A percentile compares a stretch with the other conserved stretches of the same genome.
These are phyloP conservation scores for Millerozyma miso DNA, from an alignment of 805 yeast genomes.

Conservation along the genomic window DNA sequence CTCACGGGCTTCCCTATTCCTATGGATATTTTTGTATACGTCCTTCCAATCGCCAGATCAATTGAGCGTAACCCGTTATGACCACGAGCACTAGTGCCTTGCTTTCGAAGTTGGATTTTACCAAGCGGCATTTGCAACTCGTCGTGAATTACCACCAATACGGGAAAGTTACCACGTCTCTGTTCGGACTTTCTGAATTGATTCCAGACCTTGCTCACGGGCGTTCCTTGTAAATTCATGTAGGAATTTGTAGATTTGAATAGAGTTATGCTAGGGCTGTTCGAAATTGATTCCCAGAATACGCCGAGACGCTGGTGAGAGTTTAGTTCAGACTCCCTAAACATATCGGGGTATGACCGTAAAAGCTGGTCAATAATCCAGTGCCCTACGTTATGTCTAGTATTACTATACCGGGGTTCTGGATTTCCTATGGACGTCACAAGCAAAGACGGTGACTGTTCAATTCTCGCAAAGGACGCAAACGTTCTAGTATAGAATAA, in stretches of 20 bases:
- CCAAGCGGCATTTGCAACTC: slow-evolving; percentile 71
- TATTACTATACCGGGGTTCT: slow-evolving; percentile 50
- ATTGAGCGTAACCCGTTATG: slow-evolving; percentile 80
- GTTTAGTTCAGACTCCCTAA: slow-evolving; percentile 15
- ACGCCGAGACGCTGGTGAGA: slow-evolving; percentile 20
- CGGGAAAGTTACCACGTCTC: slow-evolving; percentile 22
- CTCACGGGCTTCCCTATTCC: slow-evolving; percentile 72
- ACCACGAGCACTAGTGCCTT: slow-evolving; percentile 65
- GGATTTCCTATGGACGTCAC: slow-evolving; percentile 76
- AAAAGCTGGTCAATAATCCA: slow-evolving; percentile 32
- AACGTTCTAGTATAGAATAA: neutral
- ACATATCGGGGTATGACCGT: neutral
- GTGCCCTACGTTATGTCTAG: slow-evolving; percentile 82
- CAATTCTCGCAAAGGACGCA: neutral
- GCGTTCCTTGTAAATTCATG: slow-evolving; percentile 73
- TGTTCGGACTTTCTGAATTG: slow-evolving; percentile 15
- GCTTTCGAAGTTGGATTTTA: slow-evolving; percentile 55
- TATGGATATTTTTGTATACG: slow-evolving; percentile 61
- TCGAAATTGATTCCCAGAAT: slow-evolving; percentile 15
- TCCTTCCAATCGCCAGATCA: slow-evolving; percentile 40
- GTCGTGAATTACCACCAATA: slow-evolving; percentile 66
- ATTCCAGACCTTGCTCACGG: slow-evolving; percentile 48
- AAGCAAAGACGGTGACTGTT: slow-evolving; percentile 16
- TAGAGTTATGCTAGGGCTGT: slow-evolving; percentile 27
- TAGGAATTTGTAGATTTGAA: slow-evolving; percentile 50